Conservation (phyloP, 73 alveolate species). For the Paramecium biaurelia region DNA sequence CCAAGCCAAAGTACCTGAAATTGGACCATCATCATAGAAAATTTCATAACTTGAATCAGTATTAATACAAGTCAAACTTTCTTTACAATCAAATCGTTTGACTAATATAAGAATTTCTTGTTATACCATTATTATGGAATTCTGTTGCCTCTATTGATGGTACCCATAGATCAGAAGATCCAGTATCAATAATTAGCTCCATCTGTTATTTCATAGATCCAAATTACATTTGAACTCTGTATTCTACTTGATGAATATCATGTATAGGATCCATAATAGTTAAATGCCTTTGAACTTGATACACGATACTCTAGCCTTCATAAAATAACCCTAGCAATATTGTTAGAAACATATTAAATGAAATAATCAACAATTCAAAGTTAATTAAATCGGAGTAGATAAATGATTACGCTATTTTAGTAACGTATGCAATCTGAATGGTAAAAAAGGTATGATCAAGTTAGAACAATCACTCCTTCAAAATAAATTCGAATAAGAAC, state of each 20-base stretch:
- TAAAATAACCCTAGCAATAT: neutral
- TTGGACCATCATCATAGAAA: constrained; percentile 42
- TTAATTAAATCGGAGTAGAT: neutral
- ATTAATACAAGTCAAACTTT: neutral
- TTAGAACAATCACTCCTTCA: neutral
- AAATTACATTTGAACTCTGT: neutral
- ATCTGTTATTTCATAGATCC: neutral
- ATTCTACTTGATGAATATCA: constrained; percentile 37
- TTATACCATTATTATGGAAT: neutral
- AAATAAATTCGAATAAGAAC: neutral
- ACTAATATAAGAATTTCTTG: neutral
- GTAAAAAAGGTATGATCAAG: neutral
- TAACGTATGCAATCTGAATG: neutral
- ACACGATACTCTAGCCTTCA: neutral
- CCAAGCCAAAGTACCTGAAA: constrained; percentile 25
- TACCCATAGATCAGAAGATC: constrained; percentile 50
- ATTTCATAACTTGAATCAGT: neutral
- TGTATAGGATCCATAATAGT: neutral
- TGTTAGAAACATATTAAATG: neutral
- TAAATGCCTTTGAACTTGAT: neutral
- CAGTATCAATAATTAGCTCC: constrained; percentile 36
- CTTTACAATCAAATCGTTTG: neutral
- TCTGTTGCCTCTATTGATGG: neutral
- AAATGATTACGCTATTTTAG: neutral
- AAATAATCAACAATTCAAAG: neutral